Percentiles rank a stretch among this genome's conserved stretches.
phyloP scores from a whole-genome alignment of 2,329 filamentous ascomycete species.

The Fusarium sp. region DNA sequence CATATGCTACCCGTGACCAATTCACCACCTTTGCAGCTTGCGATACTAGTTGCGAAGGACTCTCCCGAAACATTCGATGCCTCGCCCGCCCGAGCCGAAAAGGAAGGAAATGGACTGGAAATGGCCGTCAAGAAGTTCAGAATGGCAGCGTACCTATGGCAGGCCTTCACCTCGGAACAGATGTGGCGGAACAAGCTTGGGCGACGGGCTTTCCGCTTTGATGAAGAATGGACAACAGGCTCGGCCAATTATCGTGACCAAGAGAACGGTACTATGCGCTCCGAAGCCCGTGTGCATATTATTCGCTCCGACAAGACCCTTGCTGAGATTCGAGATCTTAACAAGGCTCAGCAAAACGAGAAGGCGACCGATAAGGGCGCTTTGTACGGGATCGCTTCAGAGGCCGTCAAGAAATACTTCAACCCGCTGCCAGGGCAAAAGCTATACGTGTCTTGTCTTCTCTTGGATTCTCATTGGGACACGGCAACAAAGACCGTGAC shows the following conservation, averaged over 20 bases:
- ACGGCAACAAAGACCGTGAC: slow-evolving; percentile 73
- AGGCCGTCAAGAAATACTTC: slow-evolving; percentile 83
- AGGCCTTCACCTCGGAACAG: slow-evolving; percentile 95
- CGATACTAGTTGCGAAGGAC: slow-evolving; percentile 87
- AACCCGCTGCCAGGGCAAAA: slow-evolving; percentile 79
- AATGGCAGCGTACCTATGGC: slow-evolving; percentile 96
- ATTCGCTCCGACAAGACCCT: slow-evolving; percentile 86
- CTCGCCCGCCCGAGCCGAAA: slow-evolving; percentile 76
- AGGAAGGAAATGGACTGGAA: slow-evolving; percentile 84
- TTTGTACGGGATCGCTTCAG: slow-evolving; percentile 79
- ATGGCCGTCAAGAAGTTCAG: slow-evolving; percentile 88
- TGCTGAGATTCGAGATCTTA: slow-evolving; percentile 80
- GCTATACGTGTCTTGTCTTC: slow-evolving; percentile 86
- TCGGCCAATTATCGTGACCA: slow-evolving; percentile 81
- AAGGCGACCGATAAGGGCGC: slow-evolving; percentile 76
- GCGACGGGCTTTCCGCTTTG: slow-evolving; percentile 86
- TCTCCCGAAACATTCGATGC: slow-evolving; percentile 88
- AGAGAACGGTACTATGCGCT: slow-evolving; percentile 78
- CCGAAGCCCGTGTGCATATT: slow-evolving; percentile 89
- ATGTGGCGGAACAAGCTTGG: slow-evolving; percentile 92
- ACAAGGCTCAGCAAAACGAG: slow-evolving; percentile 80
- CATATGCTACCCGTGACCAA: slow-evolving; percentile 86
- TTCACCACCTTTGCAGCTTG: slow-evolving; percentile 86
- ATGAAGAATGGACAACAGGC: slow-evolving; percentile 93
- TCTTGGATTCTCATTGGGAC: slow-evolving; percentile 93